Evolutionary conservation across 257 asterid genomes (phyloP), one percentile per base, ranked within the genome.

Genomic region (Jaltomata sinuosa): DNA sequence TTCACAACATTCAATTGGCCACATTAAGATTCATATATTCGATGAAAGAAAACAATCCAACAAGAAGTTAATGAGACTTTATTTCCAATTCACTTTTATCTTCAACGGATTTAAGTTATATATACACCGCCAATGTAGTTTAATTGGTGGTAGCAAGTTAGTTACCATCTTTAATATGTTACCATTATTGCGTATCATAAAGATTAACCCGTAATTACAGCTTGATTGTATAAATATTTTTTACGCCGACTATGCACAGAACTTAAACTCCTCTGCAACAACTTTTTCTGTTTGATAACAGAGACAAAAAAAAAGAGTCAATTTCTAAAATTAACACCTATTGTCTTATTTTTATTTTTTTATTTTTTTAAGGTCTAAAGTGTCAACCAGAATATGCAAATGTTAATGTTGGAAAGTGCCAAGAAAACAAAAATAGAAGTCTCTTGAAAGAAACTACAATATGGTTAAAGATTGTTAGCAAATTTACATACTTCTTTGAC

Each of bases 401-500:
- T 25, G 67, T 2, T 5, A 61, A 12, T 22, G 71, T 27, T 5
- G 38, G n/a, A 2, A 62, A 62, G 71, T 62, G 38, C 71, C 68
- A 25, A 22, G 34, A 38, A 5, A 59, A 19, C 64, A 57, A 21
- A 47, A 40, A 62, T 12, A 62, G 21, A 29, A 12, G 34, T 62
- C 34, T 59, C 67, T 59, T 59, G 67, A 4, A 59, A 25, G 31
- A 16, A 22, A 11, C 31, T 1, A 25, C 7, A 25, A 22, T 59
- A 59, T 11, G 67, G 67, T 22, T 62, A 27, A 62, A 27, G 38
- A 29, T 12, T 62, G 71, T 62, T 12, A 62, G 55, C 4, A 76
- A 14, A 76, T 36, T 59, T 62, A 85, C 97, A 38, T 94, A 94
- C 97, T 93, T 94, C 80, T 92, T 94, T 45, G 91, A 83, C 81